These are phyloP conservation scores for Brassica cretica DNA, from an alignment of 345 rosid genomes.

Conservation along the genomic window DNA sequence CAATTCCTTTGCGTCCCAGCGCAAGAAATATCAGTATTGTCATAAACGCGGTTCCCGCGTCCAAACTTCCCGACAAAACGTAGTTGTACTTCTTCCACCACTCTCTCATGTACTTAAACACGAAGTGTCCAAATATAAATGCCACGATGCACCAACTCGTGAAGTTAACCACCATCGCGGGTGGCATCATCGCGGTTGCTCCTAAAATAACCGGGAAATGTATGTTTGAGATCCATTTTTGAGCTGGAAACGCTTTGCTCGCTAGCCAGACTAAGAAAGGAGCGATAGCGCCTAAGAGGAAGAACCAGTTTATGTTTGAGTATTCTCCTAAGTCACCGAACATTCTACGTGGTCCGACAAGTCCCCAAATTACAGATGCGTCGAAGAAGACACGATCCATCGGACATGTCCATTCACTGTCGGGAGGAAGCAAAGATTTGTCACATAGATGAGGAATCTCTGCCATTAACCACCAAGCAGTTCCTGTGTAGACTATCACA, in stretches of 20 bases:
- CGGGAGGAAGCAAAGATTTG: conserved; percentile 46
- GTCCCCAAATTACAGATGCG: conserved; percentile 89
- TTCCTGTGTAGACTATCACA: conserved; percentile 49
- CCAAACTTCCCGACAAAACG: conserved; percentile 71
- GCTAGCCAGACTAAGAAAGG: conserved; percentile 69
- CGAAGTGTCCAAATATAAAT: conserved; percentile 54
- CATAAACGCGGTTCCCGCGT: conserved; percentile 80
- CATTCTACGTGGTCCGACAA: conserved; percentile 75
- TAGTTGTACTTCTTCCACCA: conserved; percentile 77
- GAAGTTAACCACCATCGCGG: conserved; percentile 74
- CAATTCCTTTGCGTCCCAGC: conserved; percentile 47
- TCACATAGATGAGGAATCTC: conserved; percentile 68
- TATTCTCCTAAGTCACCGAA: conserved; percentile 76
- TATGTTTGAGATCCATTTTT: conserved; percentile 57
- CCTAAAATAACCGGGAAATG: conserved; percentile 75
- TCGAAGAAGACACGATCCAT: conserved; percentile 67
- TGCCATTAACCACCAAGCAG: conserved; percentile 92
- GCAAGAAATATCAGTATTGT: conserved; percentile 53
- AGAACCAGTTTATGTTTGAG: conserved; percentile 65
- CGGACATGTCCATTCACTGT: conserved; percentile 81
- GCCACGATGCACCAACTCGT: conserved; percentile 68
- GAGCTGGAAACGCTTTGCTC: conserved; percentile 56
- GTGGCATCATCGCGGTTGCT: conserved; percentile 71
- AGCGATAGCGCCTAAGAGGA: conserved; percentile 60
- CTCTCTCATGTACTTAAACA: conserved; percentile 48